Conservation (phyloP, 176 grass and related monocot species). For the Saccharum officinarum region DNA sequence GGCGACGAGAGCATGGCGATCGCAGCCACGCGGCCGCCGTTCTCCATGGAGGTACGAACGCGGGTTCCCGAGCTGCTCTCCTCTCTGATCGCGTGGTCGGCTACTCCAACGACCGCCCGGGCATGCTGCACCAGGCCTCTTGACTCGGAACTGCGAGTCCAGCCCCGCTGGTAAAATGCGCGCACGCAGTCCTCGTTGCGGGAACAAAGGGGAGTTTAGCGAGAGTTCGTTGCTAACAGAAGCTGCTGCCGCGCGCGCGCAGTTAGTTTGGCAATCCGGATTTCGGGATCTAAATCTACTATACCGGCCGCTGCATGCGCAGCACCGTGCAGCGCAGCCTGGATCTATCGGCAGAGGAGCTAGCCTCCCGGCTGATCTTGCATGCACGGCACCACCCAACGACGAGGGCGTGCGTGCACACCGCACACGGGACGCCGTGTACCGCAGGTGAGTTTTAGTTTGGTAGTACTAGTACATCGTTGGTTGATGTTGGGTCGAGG, state of each 20-base stretch:
- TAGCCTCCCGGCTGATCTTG: background rate
- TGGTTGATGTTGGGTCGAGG: background rate
- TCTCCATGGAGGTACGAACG: background rate
- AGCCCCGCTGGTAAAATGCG: background rate
- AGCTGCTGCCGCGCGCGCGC: background rate
- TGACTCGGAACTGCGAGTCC: background rate
- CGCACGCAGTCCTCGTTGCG: background rate
- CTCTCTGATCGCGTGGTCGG: background rate
- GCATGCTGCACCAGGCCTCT: background rate
- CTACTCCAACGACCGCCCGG: slow-evolving; percentile 12
- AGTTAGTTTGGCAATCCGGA: background rate
- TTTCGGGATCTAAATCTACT: background rate
- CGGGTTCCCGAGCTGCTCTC: background rate
- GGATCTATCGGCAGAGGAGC: no score
- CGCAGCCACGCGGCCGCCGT: slow-evolving; percentile 13
- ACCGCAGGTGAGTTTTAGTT: background rate
- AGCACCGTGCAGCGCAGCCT: background rate
- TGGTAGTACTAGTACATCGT: background rate
- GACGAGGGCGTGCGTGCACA: background rate
- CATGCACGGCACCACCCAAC: background rate
- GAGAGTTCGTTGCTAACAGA: background rate
- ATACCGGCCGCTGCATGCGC: background rate
- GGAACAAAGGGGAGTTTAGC: background rate
- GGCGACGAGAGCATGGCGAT: slow-evolving; percentile 22
- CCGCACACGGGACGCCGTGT: background rate